Conservation (phyloP, 1,139 yeast species). For the Debaryomycetaceae sp. region DNA sequence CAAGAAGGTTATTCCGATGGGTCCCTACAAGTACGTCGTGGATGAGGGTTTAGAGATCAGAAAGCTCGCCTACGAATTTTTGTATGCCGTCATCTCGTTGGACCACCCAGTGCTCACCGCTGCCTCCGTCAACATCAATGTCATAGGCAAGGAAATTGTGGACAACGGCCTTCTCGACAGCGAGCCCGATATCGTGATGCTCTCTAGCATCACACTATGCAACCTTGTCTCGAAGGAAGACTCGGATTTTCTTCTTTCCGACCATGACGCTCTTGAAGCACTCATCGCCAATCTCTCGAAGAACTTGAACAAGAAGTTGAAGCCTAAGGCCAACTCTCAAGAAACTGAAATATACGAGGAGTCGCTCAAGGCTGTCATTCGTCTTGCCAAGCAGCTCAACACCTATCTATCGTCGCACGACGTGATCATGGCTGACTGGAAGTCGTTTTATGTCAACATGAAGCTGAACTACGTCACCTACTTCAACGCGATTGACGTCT, state of each 20-base stretch:
- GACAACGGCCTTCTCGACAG: slow-evolving; percentile 33
- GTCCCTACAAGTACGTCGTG: slow-evolving; percentile 80
- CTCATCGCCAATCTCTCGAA: slow-evolving; percentile 21
- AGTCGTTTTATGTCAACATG: slow-evolving; percentile 10
- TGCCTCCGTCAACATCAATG: slow-evolving; percentile 17
- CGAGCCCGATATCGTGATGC: slow-evolving; percentile 38
- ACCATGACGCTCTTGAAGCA: slow-evolving; percentile 16
- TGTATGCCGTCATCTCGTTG: slow-evolving; percentile 49
- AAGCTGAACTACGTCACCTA: slow-evolving; percentile 2
- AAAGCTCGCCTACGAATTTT: slow-evolving; percentile 68
- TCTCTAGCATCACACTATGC: slow-evolving; percentile 32
- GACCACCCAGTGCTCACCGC: slow-evolving; percentile 18
- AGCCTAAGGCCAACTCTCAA: slow-evolving; percentile 42
- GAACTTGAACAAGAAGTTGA: slow-evolving; percentile 34
- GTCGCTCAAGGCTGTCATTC: slow-evolving; percentile 25
- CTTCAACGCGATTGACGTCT: slow-evolving; percentile 3
- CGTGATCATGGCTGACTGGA: slow-evolving; percentile 15
- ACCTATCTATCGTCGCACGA: slow-evolving; percentile 11
- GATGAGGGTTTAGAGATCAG: slow-evolving; percentile 78
- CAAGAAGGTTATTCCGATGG: slow-evolving; percentile 72
- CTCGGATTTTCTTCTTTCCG: slow-evolving; percentile 17
- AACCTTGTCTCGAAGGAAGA: slow-evolving; percentile 12
- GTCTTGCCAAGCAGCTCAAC: slow-evolving; percentile 20
- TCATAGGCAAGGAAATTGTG: slow-evolving; percentile 26
- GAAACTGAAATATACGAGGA: slow-evolving; percentile 37